phyloP scores from a whole-genome alignment of 495 filamentous ascomycete species.

The Rhizodiscina lignyota region DNA sequence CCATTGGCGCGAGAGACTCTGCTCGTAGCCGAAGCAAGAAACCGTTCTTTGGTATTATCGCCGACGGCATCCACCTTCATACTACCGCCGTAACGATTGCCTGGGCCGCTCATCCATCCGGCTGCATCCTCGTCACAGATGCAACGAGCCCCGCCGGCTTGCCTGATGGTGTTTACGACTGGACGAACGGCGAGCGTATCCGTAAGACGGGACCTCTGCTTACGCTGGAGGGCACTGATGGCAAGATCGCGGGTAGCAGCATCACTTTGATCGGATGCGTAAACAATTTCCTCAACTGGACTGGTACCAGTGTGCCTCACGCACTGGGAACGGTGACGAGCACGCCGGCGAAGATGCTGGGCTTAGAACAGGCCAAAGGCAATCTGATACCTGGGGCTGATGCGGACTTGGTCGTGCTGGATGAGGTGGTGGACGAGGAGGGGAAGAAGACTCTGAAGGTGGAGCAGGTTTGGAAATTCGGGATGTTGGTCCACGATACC shows the following conservation, averaged over 20 bases:
- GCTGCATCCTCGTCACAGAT: conserved; percentile 45
- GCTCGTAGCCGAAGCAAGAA: too few relatives aligned
- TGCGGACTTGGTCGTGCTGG: conserved; percentile 62
- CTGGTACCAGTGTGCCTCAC: conserved; percentile 37
- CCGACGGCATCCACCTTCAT: conserved; percentile 47
- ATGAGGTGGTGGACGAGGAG: conserved; percentile 28
- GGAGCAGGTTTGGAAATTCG: conserved; percentile 68
- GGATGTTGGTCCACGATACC: conserved; percentile 10
- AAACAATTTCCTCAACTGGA: conserved; percentile 62
- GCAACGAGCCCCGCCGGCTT: conserved; percentile 37
- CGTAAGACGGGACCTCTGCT: conserved; percentile 50
- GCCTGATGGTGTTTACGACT: conserved; percentile 41
- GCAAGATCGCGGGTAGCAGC: conserved; percentile 55
- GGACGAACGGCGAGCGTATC: conserved; percentile 60
- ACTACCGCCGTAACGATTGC: conserved; percentile 41
- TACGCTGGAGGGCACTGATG: conserved; percentile 47
- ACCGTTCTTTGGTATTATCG: conserved; percentile 44
- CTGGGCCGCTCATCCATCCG: conserved; percentile 36
- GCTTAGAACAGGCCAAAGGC: conserved; percentile 49
- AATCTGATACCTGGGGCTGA: conserved; percentile 50
- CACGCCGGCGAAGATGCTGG: conserved; percentile 59
- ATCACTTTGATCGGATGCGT: conserved; percentile 65
- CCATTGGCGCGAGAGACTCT: too few relatives aligned
- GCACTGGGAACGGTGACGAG: conserved; percentile 48
- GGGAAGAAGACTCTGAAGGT: conserved; percentile 37